These are phyloP conservation scores for Claviceps arundinis DNA, from an alignment of 2,329 filamentous ascomycete species.

Conservation along the genomic window DNA sequence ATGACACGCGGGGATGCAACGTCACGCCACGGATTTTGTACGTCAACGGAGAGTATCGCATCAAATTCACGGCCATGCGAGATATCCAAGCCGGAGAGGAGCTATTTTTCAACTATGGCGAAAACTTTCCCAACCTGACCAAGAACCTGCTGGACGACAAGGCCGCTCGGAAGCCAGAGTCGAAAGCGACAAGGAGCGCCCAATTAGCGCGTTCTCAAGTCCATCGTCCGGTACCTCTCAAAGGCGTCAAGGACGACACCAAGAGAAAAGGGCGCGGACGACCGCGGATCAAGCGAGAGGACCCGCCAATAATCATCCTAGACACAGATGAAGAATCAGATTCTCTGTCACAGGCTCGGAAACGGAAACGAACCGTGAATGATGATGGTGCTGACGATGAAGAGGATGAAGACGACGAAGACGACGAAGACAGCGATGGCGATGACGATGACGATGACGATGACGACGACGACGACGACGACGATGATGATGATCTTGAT, in stretches of 20 bases:
- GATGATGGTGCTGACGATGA: conserved; percentile 14
- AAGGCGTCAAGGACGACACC: conserved; percentile 10
- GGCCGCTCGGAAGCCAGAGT: conserved; percentile 17
- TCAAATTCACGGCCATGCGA: conserved; percentile 56
- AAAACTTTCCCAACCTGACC: conserved; percentile 50
- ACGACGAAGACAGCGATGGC: conserved; percentile 1
- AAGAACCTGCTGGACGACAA: conserved; percentile 28
- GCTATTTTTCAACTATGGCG: conserved; percentile 70
- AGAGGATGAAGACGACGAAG: neutral
- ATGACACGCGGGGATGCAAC: conserved; percentile 41
- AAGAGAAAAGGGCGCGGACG: conserved; percentile 13
- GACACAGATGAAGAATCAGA: conserved; percentile 6
- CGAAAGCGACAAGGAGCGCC: conserved; percentile 10
- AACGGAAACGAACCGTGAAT: conserved; percentile 12
- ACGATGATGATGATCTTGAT: conserved; percentile 1
- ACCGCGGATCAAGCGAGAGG: conserved; percentile 6
- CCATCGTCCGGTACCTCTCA: conserved; percentile 12
- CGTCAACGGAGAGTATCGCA: conserved; percentile 63
- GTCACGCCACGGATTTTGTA: conserved; percentile 53
- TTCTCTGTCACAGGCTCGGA: conserved; percentile 15
- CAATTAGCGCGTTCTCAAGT: conserved; percentile 9
- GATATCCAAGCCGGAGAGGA: conserved; percentile 62
- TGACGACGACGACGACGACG: conserved; percentile 13
- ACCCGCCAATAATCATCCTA: conserved; percentile 10
- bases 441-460: neutral